Percentiles rank a stretch among this genome's conserved stretches.
phyloP scores from a whole-genome alignment of 2,329 filamentous ascomycete genomes.

The Phaeosphaeriaceae sp. region DNA sequence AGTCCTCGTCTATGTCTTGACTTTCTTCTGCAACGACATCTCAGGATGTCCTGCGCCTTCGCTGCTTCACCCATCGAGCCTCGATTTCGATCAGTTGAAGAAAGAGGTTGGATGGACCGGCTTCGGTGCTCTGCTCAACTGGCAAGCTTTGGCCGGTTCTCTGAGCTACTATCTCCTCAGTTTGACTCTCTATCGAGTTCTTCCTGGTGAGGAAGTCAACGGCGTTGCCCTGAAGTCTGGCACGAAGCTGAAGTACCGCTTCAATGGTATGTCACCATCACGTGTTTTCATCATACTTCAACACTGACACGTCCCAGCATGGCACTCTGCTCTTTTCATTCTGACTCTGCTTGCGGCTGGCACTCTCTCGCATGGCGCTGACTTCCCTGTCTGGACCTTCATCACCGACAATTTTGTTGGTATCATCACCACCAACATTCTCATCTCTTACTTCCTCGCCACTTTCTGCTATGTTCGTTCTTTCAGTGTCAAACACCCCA shows the following conservation, averaged over 20 bases:
- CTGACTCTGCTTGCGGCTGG: conserved; percentile 76
- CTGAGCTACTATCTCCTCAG: conserved; percentile 81
- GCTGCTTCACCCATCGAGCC: conserved; percentile 73
- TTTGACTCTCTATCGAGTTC: conserved; percentile 74
- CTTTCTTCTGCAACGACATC: conserved; percentile 90
- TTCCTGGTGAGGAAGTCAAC: conserved; percentile 76
- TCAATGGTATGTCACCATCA: conserved; percentile 59
- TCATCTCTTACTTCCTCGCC: conserved; percentile 77
- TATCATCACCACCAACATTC: conserved; percentile 81
- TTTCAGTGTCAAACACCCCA: conserved; percentile 77
- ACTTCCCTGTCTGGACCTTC: conserved; percentile 90
- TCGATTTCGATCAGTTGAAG: conserved; percentile 78
- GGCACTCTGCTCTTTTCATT: conserved; percentile 77
- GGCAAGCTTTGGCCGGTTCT: conserved; percentile 72
- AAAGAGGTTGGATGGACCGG: conserved; percentile 86
- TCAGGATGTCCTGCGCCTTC: conserved; percentile 90
- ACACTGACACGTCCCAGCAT: conserved; percentile 62
- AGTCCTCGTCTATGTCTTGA: conserved; percentile 77
- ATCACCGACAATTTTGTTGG: conserved; percentile 91
- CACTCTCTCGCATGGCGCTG: conserved; percentile 77
- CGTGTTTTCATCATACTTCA: conserved; percentile 10
- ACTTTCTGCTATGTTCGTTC: conserved; percentile 82
- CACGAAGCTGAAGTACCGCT: conserved; percentile 80
- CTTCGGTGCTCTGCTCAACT: conserved; percentile 73
- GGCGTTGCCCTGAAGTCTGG: conserved; percentile 76